Evolutionary conservation across 2,329 filamentous ascomycete species (phyloP).

Genomic region (Ascochyta clinopodiicola): DNA sequence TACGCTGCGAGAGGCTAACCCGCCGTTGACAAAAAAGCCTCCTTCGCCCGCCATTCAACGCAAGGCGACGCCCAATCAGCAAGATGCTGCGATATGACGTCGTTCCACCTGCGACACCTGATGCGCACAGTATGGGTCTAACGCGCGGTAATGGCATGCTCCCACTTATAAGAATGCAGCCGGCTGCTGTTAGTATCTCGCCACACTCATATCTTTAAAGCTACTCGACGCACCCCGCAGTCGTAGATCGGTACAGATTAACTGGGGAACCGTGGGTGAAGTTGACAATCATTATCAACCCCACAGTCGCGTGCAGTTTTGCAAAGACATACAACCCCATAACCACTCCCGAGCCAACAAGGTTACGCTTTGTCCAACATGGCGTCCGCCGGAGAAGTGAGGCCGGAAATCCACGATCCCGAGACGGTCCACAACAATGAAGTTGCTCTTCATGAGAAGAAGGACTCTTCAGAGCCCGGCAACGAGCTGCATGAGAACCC

Average conservation of each 20-base stretch:
- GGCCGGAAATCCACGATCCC: slow-evolving; percentile 26
- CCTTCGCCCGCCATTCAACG: slow-evolving; percentile 1
- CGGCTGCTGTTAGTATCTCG: background rate
- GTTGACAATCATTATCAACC: background rate
- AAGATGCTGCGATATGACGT: slow-evolving; percentile 16
- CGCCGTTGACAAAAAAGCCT: background rate
- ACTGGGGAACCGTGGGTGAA: slow-evolving; percentile 7
- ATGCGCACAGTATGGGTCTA: background rate
- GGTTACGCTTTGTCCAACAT: background rate
- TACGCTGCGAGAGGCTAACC: slow-evolving; percentile 10
- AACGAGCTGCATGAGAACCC: slow-evolving; percentile 30
- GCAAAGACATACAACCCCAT: background rate
- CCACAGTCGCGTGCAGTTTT: background rate
- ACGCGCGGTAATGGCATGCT: background rate
- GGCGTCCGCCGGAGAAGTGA: slow-evolving; percentile 12
- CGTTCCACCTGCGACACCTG: slow-evolving; percentile 1
- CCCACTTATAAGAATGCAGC: slow-evolving; percentile 8
- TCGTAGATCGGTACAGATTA: background rate
- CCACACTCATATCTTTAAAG: background rate
- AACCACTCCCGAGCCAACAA: background rate
- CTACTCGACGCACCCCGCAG: slow-evolving; percentile 9
- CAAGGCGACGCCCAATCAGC: slow-evolving; percentile 10
- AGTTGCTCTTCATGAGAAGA: slow-evolving; percentile 30
- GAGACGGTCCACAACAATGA: slow-evolving; percentile 23
- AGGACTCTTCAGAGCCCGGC: slow-evolving; percentile 28